Conservation (phyloP, 352 stramenopile species). For the Globisporangium perplexum region DNA sequence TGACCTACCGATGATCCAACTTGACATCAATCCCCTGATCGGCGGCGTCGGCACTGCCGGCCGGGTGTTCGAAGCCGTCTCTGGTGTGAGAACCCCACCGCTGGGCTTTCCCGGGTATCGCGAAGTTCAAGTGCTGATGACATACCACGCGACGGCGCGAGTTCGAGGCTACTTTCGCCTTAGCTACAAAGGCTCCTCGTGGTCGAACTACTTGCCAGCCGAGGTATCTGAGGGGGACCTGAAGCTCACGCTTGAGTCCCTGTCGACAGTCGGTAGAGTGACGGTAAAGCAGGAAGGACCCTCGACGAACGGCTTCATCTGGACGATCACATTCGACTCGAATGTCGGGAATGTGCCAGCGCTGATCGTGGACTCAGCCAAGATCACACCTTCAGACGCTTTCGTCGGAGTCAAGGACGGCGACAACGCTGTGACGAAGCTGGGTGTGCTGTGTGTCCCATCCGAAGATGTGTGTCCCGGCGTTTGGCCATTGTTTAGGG, state of each 20-base stretch:
- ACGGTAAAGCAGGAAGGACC: constrained; percentile 24
- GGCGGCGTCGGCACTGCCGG: constrained; percentile 24
- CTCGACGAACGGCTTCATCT: constrained; percentile 43
- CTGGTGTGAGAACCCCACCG: constrained; percentile 36
- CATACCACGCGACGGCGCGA: constrained; percentile 28
- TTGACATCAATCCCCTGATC: constrained; percentile 24
- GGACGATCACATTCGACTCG: constrained; percentile 79
- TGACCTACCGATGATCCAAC: constrained; percentile 62
- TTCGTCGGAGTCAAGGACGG: constrained; percentile 68
- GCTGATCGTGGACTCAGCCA: constrained; percentile 49
- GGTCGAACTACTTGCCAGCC: constrained; percentile 61
- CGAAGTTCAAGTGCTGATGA: constrained; percentile 73
- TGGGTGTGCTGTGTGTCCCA: constrained; percentile 36
- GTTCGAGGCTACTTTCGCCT: constrained; percentile 67
- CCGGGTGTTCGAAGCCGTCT: constrained; percentile 40
- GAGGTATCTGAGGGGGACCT: constrained; percentile 28
- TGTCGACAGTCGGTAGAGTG: constrained; percentile 63
- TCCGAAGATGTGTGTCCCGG: constrained; percentile 38
- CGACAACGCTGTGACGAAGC: constrained; percentile 59
- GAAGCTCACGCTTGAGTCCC: constrained; percentile 45
- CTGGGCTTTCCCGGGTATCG: constrained; percentile 46
- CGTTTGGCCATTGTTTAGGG: constrained; percentile 33
- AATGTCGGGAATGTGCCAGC: constrained; percentile 50
- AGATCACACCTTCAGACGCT: constrained; percentile 36
- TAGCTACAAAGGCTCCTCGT: constrained; percentile 65